These are phyloP conservation scores for Plantago elongata DNA, from an alignment of 257 asterid genomes.

Conservation along the genomic window DNA sequence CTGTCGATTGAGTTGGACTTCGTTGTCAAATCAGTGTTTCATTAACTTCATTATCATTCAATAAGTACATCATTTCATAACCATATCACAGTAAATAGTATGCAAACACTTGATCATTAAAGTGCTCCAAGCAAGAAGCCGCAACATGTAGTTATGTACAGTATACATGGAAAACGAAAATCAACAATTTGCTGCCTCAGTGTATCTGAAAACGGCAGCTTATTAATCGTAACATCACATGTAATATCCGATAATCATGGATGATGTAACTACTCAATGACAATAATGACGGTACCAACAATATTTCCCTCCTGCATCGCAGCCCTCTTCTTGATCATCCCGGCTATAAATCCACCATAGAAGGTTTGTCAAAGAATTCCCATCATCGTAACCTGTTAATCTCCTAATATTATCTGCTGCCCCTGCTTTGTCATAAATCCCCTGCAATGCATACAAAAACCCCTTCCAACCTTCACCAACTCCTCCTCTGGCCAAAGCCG, in stretches of 20 bases:
- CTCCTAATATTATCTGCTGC: slow-evolving; percentile 47
- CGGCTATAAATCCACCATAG: slow-evolving; percentile 91
- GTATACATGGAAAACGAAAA: not conserved
- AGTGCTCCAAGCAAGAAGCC: not conserved
- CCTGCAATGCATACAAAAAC: slow-evolving; percentile 70
- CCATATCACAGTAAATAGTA: not conserved
- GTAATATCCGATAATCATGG: not conserved
- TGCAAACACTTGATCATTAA: not conserved
- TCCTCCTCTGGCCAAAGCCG: slow-evolving; percentile 73
- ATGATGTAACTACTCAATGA: slow-evolving; percentile 29
- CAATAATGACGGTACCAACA: slow-evolving; percentile 75
- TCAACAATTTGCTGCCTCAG: not conserved
- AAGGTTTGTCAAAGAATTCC: slow-evolving; percentile 73
- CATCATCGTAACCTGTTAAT: slow-evolving; percentile 70
- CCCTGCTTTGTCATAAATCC: slow-evolving; percentile 51
- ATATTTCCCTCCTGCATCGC: slow-evolving; percentile 36
- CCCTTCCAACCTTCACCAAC: slow-evolving; percentile 99
- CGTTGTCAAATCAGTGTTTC: too few relatives aligned
- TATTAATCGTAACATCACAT: not conserved
- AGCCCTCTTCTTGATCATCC: slow-evolving; percentile 31
- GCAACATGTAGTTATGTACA: slow-evolving; percentile 2
- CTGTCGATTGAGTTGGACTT: too few relatives aligned
- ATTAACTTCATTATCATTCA: not conserved
- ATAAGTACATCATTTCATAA: slow-evolving; percentile 13
- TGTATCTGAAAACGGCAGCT: slow-evolving; percentile 1